Evolutionary conservation across 495 filamentous ascomycete genomes (phyloP).

Genomic region (Podospora bellae-mahoneyi): DNA sequence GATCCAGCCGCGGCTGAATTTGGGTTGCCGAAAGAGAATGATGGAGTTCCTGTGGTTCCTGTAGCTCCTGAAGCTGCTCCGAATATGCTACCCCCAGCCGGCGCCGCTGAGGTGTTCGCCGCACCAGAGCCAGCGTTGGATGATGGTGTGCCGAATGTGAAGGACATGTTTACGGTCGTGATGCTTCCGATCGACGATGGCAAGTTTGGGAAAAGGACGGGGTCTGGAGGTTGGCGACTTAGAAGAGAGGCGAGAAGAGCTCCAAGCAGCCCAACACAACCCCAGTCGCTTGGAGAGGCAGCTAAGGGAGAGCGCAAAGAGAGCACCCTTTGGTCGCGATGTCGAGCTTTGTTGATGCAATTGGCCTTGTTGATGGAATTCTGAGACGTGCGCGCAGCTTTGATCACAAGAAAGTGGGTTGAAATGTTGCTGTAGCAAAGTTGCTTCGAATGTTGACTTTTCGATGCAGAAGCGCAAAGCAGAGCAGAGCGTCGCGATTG

Average conservation of each 20-base stretch:
- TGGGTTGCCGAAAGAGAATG: conserved; percentile 38
- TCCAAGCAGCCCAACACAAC: neutral
- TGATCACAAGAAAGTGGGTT: neutral
- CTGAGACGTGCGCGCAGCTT: neutral
- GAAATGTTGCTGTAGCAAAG: neutral
- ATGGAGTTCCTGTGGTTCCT: conserved; percentile 13
- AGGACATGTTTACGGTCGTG: conserved; percentile 27
- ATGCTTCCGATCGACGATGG: neutral
- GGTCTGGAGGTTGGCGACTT: neutral
- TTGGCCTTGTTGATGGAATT: neutral
- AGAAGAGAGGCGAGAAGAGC: conserved; percentile 7
- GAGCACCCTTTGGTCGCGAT: neutral
- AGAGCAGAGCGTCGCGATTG: neutral
- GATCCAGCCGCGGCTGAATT: conserved; percentile 28
- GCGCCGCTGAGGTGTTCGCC: conserved; percentile 40
- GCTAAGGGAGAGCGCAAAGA: conserved; percentile 11
- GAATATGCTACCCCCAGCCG: conserved; percentile 40
- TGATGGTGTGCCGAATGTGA: conserved; percentile 39
- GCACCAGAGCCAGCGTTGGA: conserved; percentile 38
- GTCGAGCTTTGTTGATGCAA: conserved; percentile 6
- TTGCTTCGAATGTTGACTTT: conserved; percentile 6
- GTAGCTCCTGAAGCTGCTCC: conserved; percentile 24
- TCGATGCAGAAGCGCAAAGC: conserved; percentile 4
- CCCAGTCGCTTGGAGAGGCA: neutral
- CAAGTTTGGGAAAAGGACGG: neutral